phyloP scores from a whole-genome alignment of 108 stramenopile species.

The Cyclotella cryptica region DNA sequence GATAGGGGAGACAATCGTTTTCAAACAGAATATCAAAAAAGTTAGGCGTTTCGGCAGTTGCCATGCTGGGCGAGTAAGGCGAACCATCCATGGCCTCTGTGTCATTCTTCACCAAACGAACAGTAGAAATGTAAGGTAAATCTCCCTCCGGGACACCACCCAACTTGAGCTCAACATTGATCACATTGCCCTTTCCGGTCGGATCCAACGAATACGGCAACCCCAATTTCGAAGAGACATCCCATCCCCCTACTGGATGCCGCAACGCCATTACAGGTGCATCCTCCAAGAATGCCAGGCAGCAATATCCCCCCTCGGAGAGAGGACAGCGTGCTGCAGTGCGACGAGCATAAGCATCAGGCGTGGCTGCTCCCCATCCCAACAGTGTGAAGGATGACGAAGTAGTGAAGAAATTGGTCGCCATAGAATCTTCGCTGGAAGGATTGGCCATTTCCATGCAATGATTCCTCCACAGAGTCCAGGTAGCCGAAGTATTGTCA shows the following conservation, averaged over 20 bases:
- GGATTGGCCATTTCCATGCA: constrained; percentile 40
- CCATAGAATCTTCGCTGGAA: neutral
- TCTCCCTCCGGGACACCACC: constrained; percentile 37
- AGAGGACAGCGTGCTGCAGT: constrained; percentile 39
- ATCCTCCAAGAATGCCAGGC: constrained; percentile 35
- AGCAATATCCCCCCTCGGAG: constrained; percentile 52
- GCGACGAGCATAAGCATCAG: constrained; percentile 27
- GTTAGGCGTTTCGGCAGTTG: constrained; percentile 51
- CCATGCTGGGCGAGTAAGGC: neutral
- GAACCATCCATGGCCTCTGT: constrained; percentile 6
- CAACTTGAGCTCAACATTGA: constrained; percentile 13
- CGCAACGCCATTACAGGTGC: constrained; percentile 48
- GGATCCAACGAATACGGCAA: constrained; percentile 1
- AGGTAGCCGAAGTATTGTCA: constrained; percentile 18
- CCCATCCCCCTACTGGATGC: constrained; percentile 49
- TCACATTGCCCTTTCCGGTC: neutral
- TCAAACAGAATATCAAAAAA: constrained; percentile 62
- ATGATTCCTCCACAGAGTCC: constrained; percentile 41
- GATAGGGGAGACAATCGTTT: constrained; percentile 55
- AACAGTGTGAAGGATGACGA: constrained; percentile 20
- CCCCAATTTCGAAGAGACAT: neutral
- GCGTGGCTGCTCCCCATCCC: constrained; percentile 1
- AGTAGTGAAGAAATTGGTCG: neutral
- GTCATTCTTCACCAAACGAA: constrained; percentile 38
- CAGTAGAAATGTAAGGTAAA: constrained; percentile 53